Evolutionary conservation across 768 basidiomycete species (phyloP), one percentile per base, ranked within the genome.

Genomic region (Favolaschia claudopus): DNA sequence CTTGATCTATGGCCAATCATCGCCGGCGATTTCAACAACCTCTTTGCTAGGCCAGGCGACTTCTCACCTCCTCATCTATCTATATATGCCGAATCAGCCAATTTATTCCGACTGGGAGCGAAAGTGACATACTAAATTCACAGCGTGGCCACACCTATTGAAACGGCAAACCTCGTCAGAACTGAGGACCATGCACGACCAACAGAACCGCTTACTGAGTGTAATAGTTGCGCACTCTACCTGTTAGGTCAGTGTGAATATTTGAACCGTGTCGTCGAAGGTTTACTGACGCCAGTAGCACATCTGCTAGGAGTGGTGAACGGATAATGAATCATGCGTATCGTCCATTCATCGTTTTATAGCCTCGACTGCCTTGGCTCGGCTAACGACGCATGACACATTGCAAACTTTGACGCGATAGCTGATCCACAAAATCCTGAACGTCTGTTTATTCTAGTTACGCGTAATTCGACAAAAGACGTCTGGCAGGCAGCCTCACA

Each of bases 1-100:
- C 67, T 85, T 82, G 65, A 89, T 88, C 88, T 89, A 58, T 28
- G 25, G 31, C 51, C 27, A 42, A 47, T 14, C 33, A 33, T 58
- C 40, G 59, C 48, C 46, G 15, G 13, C 39, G 1, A 39, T 12
- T 22, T 29, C 19, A 25, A 5, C 2, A 28, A 36, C 14, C 36
- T 19, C 29, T 38, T 5, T 22, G 10, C 14, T 32, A 5, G 22
- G 19, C 31, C n/a, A n/a, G n/a, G n/a, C n/a, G n/a, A n/a, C n/a
- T 37, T 10, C 25, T 25, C 48, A 64, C 63, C 58, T 64, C 63
- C 19, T 64, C 63, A 50, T 64, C 63, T 20, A 53, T 15, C 63
- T 62, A 22, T 15, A 28, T 13, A 28, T 33, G n/a, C 27, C 2
- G 19, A 34, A 27, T 29, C 46, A 14, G 17, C 27, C 28, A 46